These are phyloP conservation scores for Epichloe sylvatica DNA, from an alignment of 2,329 filamentous ascomycete genomes.

Conservation along the genomic window DNA sequence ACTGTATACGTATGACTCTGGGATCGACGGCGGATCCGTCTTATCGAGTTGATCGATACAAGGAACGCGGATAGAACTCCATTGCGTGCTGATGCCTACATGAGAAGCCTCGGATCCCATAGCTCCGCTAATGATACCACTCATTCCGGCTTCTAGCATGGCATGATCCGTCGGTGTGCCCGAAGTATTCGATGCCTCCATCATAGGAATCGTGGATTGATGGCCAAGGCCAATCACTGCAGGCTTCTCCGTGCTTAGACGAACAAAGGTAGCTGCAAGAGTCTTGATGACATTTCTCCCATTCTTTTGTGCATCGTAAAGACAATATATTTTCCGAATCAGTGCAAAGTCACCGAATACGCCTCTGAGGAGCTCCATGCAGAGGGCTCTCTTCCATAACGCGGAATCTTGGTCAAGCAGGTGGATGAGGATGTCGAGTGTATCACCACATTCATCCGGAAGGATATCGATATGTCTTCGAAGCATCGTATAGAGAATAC, in stretches of 20 bases:
- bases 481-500: conserved; percentile 71
- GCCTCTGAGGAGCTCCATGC: conserved; percentile 79
- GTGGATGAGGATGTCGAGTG: conserved; percentile 67
- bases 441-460: conserved; percentile 67
- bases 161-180: conserved; percentile 60
- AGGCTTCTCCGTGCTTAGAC: conserved; percentile 82
- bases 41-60: conserved; percentile 95
- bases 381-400: conserved; percentile 76
- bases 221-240: conserved; percentile 74
- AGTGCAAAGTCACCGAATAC: conserved; percentile 72
- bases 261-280: conserved; percentile 78
- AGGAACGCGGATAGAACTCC: conserved; percentile 75
- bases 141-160: conserved; percentile 77
- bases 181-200: conserved; percentile 37
- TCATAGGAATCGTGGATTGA: conserved; percentile 70
- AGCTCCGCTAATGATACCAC: conserved; percentile 70
- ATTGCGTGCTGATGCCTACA: conserved; percentile 75
- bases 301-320: conserved; percentile 61
- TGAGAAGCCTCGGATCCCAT: conserved; percentile 52
- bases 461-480: conserved; percentile 64
- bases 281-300: conserved; percentile 68
- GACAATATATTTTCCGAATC: conserved; percentile 63
- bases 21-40: conserved; percentile 63
- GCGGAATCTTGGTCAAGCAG: conserved; percentile 75
- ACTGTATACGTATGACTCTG: conserved; percentile 89